Evolutionary conservation across 2,329 filamentous ascomycete species (phyloP), one percentile per base, ranked within the genome.

Genomic region (Drechslerella dactyloides): DNA sequence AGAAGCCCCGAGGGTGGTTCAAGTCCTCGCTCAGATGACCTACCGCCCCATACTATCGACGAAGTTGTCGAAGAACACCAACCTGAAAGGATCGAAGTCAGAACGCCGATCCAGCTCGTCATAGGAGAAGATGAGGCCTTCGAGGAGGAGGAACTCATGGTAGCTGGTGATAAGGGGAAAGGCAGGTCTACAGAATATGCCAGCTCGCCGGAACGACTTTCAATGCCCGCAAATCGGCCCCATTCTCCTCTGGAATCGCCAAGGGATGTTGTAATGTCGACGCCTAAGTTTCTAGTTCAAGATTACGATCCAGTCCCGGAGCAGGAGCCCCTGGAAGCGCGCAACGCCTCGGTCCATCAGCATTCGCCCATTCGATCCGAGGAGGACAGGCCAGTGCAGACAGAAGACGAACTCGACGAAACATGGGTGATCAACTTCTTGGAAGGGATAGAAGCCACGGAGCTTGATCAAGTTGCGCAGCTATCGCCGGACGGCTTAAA

Each of bases 11-110:
- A 70, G 27, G 66, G 53, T 1, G 68, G 33, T 23, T 60, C 55
- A n/a, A 65, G 60, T n/a, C 60, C 68, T 5, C 23, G 58, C 24
- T 64, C 60, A 17, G 68, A 72, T 42, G 60, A 65, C 24, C 27
- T 51, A 10, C 46, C 54, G 2, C 30, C 60, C 11, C 52, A 56
- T 23, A 60, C 55, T 33, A 72, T 72, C 17, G 60, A 65, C 42
- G 68, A 72, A 21, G 24, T 59, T 15, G 53, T 72, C 33, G 68
- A 72, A 33, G 60, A 64, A 6, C 30, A 30, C 15, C 66, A 72
- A 19, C 35, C 11, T 1, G 66, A 70, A 51, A 54, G 53, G 15
- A 56, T 59, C n/a, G 68, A 65, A 52, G 56, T 65, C 37, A 56
- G 55, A 53, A 65, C 56, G 3, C 60, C 66, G 13, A 59, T 56